These are phyloP conservation scores for Epichloe aotearoae DNA, from an alignment of 2,329 filamentous ascomycete genomes.

Conservation along the genomic window DNA sequence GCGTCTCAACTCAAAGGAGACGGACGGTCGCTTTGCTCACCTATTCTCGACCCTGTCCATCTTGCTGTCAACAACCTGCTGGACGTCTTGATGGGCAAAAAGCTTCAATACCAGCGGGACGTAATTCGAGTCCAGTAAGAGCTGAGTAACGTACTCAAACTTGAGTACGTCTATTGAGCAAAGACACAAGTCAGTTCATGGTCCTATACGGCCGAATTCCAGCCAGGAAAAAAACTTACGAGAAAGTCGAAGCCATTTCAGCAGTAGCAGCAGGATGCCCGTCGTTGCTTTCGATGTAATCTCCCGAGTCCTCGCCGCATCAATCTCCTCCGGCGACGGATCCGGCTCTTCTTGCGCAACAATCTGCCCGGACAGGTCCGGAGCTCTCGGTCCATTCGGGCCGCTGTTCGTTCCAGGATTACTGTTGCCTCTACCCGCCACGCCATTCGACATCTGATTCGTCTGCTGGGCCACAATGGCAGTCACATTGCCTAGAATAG, in stretches of 20 bases:
- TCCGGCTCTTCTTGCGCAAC: constrained; percentile 29
- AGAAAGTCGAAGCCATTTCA: constrained; percentile 95
- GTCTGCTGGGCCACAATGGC: constrained; percentile 58
- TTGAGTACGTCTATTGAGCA: constrained; percentile 63
- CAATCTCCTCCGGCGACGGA: constrained; percentile 59
- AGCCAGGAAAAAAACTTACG: constrained; percentile 42
- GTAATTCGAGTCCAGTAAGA: constrained; percentile 90
- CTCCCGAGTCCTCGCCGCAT: constrained; percentile 69
- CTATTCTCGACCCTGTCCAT: constrained; percentile 72
- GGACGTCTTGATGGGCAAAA: constrained; percentile 87
- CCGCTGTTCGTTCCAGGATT: constrained; percentile 29
- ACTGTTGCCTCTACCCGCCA: constrained; percentile 21
- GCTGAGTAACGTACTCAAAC: constrained; percentile 88
- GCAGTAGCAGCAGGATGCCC: constrained; percentile 70
- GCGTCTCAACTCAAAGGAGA: background rate
- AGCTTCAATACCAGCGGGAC: constrained; percentile 84
- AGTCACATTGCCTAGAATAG: constrained; percentile 76
- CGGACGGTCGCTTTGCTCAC: constrained; percentile 30
- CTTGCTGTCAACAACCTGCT: constrained; percentile 75
- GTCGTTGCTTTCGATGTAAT: constrained; percentile 85
- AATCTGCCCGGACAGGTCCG: constrained; percentile 20
- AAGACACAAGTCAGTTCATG: background rate
- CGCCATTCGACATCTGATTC: constrained; percentile 30
- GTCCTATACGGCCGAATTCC: too few relatives aligned
- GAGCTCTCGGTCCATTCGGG: constrained; percentile 17